Conservation (phyloP, 2,329 filamentous ascomycete species). For the Neonectria punicea region DNA sequence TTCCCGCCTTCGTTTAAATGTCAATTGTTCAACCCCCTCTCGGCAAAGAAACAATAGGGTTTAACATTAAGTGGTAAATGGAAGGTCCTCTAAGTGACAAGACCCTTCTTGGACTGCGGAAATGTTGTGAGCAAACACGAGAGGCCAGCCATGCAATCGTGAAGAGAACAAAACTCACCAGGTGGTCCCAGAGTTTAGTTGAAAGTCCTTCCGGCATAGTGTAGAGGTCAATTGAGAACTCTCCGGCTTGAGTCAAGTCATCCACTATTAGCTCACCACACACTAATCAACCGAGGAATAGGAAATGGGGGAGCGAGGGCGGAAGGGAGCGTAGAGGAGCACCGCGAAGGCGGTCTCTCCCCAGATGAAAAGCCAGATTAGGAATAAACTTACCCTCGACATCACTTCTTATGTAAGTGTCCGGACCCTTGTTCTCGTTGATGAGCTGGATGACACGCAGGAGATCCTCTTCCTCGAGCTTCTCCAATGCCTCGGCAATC, state of each 20-base stretch:
- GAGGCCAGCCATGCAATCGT: not conserved
- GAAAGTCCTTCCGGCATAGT: slow-evolving; percentile 91
- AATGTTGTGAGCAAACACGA: slow-evolving; percentile 12
- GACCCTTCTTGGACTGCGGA: slow-evolving; percentile 54
- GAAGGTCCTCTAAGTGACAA: slow-evolving; percentile 46
- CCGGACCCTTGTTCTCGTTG: slow-evolving; percentile 93
- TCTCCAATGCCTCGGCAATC: slow-evolving; percentile 89
- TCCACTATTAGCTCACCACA: slow-evolving; percentile 49
- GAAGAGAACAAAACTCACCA: slow-evolving; percentile 54
- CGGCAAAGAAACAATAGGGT: slow-evolving; percentile 31
- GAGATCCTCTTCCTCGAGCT: slow-evolving; percentile 91
- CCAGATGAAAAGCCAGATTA: not conserved
- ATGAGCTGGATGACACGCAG: slow-evolving; percentile 97
- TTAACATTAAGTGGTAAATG: slow-evolving; percentile 31
- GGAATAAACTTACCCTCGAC: slow-evolving; percentile 78
- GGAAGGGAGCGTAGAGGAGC: not conserved
- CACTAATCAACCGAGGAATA: slow-evolving; percentile 45
- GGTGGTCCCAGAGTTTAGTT: slow-evolving; percentile 95
- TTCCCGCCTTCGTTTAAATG: slow-evolving; percentile 35
- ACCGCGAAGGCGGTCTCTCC: slow-evolving; percentile 3
- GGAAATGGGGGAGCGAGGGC: slow-evolving; percentile 13
- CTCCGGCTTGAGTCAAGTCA: slow-evolving; percentile 72
- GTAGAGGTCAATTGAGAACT: slow-evolving; percentile 98
- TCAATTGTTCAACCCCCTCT: slow-evolving; percentile 32
- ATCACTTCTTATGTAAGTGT: slow-evolving; percentile 98